phyloP scores from a whole-genome alignment of 805 yeast species.

The Candida glaebosa region DNA sequence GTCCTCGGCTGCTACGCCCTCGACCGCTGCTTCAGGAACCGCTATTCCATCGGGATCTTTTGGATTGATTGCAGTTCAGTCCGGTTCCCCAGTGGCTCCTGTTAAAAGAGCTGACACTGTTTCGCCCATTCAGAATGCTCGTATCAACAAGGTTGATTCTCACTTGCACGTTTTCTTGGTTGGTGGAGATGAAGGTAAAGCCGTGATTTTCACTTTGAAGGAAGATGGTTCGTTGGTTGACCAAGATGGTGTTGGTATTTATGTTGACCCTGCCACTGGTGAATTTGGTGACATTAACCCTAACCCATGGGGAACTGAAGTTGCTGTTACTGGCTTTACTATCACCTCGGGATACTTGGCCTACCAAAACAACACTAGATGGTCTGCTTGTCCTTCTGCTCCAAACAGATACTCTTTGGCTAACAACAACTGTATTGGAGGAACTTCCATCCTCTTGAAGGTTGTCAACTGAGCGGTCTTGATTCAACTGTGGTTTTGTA shows the following conservation, averaged over 20 bases:
- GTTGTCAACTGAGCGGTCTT: constrained; percentile 11
- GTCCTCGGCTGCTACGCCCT: constrained; percentile 2
- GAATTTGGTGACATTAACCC: constrained; percentile 26
- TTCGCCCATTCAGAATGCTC: constrained; percentile 21
- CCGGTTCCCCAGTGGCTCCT: constrained; percentile 22
- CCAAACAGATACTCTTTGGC: constrained; percentile 22
- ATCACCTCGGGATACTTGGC: constrained; percentile 34
- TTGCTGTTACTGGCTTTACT: constrained; percentile 37
- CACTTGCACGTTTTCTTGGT: constrained; percentile 33
- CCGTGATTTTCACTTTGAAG: constrained; percentile 20
- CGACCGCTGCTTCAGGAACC: constrained; percentile 7
- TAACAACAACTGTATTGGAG: constrained; percentile 25
- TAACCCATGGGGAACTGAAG: constrained; percentile 29
- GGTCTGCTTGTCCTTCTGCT: constrained; percentile 37
- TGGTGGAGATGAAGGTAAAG: constrained; percentile 29
- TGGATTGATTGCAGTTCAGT: constrained; percentile 18
- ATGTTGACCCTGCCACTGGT: constrained; percentile 26
- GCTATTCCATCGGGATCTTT: constrained; percentile 5
- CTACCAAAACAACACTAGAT: constrained; percentile 29
- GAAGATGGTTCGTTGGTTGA: constrained; percentile 27
- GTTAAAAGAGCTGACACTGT: no score
- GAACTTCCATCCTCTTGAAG: constrained; percentile 23
- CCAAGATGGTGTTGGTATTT: constrained; percentile 27
- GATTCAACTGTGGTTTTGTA: background rate
- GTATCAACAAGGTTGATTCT: constrained; percentile 24